phyloP scores from a whole-genome alignment of 768 basidiomycete genomes.

The Rhizopogon roseolus region DNA sequence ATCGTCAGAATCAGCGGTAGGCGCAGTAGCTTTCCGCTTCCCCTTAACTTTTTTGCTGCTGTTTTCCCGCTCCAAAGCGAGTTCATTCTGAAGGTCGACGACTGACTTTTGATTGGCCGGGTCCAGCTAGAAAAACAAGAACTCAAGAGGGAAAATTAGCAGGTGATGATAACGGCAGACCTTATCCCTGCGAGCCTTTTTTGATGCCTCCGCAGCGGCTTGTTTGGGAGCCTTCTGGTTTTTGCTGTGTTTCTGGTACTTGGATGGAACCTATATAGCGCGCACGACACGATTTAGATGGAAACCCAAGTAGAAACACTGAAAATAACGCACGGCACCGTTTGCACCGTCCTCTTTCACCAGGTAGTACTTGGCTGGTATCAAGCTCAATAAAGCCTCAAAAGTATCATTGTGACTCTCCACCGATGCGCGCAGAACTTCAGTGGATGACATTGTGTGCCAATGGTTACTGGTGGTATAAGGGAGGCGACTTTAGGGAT shows the following conservation, averaged over 20 bases:
- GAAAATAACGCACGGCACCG: conserved; percentile 6
- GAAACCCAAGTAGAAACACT: not conserved
- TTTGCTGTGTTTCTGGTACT: conserved; percentile 86
- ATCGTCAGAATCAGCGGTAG: conserved; percentile 25
- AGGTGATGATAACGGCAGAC: conserved; percentile 30
- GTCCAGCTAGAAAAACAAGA: conserved; percentile 62
- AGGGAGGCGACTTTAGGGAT: not conserved
- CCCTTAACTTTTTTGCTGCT: conserved; percentile 28
- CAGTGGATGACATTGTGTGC: conserved; percentile 37
- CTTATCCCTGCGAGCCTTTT: conserved; percentile 86
- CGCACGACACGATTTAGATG: not conserved
- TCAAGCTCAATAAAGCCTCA: conserved; percentile 75
- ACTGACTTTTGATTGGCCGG: conserved; percentile 83
- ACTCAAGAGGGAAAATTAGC: not conserved
- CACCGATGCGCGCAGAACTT: conserved; percentile 54
- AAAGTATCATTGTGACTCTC: conserved; percentile 86
- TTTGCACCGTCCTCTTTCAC: conserved; percentile 11
- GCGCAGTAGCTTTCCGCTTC: conserved; percentile 41
- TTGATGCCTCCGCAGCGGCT: conserved; percentile 81
- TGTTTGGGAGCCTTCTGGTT: conserved; percentile 81
- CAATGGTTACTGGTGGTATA: no score
- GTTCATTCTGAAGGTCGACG: conserved; percentile 68
- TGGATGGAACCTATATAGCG: conserved; percentile 44
- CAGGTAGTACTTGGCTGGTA: conserved; percentile 88
- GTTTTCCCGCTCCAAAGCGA: conserved; percentile 24